phyloP scores from a whole-genome alignment of 1,284 basidiomycete species.

The Ceratobasidium sp. region DNA sequence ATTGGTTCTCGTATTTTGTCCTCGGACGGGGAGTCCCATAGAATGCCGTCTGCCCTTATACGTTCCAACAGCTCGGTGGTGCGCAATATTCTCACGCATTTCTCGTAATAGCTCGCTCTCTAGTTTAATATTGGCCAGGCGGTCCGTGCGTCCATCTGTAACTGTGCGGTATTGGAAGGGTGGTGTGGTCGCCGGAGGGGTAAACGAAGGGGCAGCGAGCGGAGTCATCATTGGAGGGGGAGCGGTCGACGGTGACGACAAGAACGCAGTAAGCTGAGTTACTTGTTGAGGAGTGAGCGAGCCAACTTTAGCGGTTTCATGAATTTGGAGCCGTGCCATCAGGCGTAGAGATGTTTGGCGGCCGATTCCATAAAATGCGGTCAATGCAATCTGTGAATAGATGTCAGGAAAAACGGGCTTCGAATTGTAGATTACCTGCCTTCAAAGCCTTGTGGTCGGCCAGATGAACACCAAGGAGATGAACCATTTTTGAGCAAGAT shows the following conservation, averaged over 20 bases:
- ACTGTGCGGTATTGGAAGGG: conserved; percentile 46
- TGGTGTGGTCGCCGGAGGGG: conserved; percentile 40
- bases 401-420: neutral
- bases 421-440: neutral
- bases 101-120: conserved; percentile 84
- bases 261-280: conserved; percentile 85
- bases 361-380: conserved; percentile 85
- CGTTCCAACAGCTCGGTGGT: conserved; percentile 89
- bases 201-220: conserved; percentile 63
- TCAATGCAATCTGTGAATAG: conserved; percentile 76
- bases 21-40: conserved; percentile 87
- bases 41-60: conserved; percentile 89
- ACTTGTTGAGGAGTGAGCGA: conserved; percentile 83
- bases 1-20: conserved; percentile 88
- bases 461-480: conserved; percentile 43
- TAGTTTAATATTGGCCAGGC: conserved; percentile 76
- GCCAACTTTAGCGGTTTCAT: conserved; percentile 79
- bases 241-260: conserved; percentile 82
- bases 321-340: conserved; percentile 88
- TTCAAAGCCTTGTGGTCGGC: conserved; percentile 45
- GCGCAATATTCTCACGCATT: conserved; percentile 87
- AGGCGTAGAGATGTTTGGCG: conserved; percentile 76
- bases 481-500: conserved; percentile 14
- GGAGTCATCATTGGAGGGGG: conserved; percentile 69
- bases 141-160: conserved; percentile 57